These are phyloP conservation scores for Setaria italica DNA, from an alignment of 202 grass and related monocot genomes.

Conservation along the genomic window DNA sequence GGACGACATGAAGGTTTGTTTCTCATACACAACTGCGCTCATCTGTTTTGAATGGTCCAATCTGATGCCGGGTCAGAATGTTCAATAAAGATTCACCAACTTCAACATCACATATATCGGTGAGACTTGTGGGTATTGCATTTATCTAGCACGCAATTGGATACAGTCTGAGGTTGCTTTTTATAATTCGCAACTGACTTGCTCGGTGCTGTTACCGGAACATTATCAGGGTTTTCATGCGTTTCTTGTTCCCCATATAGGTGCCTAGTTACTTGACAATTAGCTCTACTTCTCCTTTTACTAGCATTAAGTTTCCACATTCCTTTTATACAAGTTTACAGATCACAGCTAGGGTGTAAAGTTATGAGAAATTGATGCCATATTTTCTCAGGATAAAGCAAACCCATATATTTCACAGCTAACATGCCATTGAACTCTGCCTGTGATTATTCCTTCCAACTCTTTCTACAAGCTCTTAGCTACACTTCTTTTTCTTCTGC, in stretches of 20 bases:
- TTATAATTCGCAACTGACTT: neutral
- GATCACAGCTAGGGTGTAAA: constrained; percentile 7
- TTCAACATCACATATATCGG: neutral
- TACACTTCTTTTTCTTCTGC: neutral
- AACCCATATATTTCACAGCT: neutral
- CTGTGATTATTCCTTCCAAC: neutral
- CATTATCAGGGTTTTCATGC: neutral
- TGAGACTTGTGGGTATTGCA: neutral
- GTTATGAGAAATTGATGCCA: neutral
- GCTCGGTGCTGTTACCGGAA: neutral
- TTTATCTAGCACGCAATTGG: neutral
- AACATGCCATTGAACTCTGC: neutral
- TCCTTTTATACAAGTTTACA: neutral
- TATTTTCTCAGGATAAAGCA: neutral
- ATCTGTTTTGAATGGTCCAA: neutral
- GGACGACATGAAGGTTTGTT: constrained; percentile 94
- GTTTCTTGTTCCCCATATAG: neutral
- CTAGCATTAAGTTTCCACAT: neutral
- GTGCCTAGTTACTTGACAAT: neutral
- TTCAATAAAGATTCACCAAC: neutral
- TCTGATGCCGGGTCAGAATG: neutral
- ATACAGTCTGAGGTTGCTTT: neutral
- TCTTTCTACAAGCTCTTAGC: neutral
- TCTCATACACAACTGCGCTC: neutral
- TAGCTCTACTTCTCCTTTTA: neutral